These are phyloP conservation scores for Naematelia encephala DNA, from an alignment of 768 basidiomycete species.

Conservation along the genomic window DNA sequence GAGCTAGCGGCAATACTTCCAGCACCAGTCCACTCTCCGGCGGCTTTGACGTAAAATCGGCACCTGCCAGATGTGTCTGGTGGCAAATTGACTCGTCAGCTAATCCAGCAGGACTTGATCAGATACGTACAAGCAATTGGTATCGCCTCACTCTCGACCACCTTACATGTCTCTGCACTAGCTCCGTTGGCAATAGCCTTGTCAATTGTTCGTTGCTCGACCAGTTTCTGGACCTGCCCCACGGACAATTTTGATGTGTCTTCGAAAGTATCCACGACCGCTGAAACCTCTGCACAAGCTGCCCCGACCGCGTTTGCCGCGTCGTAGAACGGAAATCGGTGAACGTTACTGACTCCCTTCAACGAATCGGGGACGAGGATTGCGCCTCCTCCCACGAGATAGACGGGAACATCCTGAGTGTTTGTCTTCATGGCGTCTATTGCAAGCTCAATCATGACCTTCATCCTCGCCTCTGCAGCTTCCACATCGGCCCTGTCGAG, in stretches of 20 bases:
- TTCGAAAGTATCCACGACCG: conserved; percentile 56
- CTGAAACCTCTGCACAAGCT: conserved; percentile 64
- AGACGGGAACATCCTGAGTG: conserved; percentile 58
- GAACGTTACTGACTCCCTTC: conserved; percentile 57
- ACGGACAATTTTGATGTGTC: conserved; percentile 45
- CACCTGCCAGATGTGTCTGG: conserved; percentile 34
- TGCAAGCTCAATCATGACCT: conserved; percentile 54
- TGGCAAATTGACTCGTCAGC: not conserved
- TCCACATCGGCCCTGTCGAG: conserved; percentile 40
- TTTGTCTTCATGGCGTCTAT: conserved; percentile 66
- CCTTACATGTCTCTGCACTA: conserved; percentile 52
- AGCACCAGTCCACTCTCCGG: conserved; percentile 55
- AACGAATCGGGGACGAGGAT: conserved; percentile 60
- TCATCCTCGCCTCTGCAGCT: conserved; percentile 54
- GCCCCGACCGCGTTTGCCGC: conserved; percentile 52
- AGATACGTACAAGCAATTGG: conserved; percentile 52
- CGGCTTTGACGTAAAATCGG: conserved; percentile 62
- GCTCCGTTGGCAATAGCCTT: conserved; percentile 57
- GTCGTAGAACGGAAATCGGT: conserved; percentile 56
- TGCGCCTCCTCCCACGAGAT: conserved; percentile 66
- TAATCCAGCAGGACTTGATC: not conserved
- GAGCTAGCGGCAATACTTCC: not conserved
- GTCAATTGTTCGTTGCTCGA: conserved; percentile 54
- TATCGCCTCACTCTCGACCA: conserved; percentile 61
- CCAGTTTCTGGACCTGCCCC: conserved; percentile 47